These are phyloP conservation scores for Jackrogersella multiformis DNA, from an alignment of 495 filamentous ascomycete species.

Conservation along the genomic window DNA sequence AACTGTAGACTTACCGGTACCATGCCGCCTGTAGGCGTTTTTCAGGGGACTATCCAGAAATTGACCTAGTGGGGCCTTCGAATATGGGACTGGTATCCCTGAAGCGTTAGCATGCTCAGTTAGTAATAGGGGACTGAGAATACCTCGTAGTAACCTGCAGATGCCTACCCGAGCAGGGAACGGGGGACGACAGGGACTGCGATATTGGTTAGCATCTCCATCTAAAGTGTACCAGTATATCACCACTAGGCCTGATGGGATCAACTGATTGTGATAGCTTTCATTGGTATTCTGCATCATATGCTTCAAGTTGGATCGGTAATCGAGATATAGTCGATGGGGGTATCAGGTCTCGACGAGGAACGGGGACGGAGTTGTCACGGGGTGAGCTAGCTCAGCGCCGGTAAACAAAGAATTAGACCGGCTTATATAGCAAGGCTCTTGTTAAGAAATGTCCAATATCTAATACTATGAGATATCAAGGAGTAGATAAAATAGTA, in stretches of 20 bases:
- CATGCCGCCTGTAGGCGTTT: not conserved
- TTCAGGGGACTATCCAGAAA: not conserved
- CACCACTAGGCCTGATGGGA: conserved; percentile 18
- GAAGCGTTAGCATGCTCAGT: not conserved
- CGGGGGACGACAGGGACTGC: conserved; percentile 7
- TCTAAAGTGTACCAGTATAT: not conserved
- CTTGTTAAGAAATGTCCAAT: too few relatives aligned
- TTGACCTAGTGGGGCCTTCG: not conserved
- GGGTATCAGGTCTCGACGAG: not conserved
- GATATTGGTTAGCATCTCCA: conserved; percentile 1
- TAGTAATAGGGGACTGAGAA: not conserved
- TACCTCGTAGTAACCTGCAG: not conserved
- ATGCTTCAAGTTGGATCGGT: too few relatives aligned
- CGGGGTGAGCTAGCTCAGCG: not conserved
- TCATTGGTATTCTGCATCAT: too few relatives aligned
- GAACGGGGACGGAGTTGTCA: not conserved
- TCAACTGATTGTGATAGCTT: too few relatives aligned
- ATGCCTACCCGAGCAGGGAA: conserved; percentile 8
- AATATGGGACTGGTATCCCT: not conserved
- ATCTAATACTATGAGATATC: too few relatives aligned
- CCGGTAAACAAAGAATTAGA: not conserved
- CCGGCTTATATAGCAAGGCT: too few relatives aligned
- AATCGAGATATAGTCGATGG: not conserved
- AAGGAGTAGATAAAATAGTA: too few relatives aligned
- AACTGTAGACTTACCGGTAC: conserved; percentile 10